Evolutionary conservation across 768 basidiomycete genomes (phyloP), one percentile per base, ranked within the genome.

Genomic region (Podaxis carcinomalis): DNA sequence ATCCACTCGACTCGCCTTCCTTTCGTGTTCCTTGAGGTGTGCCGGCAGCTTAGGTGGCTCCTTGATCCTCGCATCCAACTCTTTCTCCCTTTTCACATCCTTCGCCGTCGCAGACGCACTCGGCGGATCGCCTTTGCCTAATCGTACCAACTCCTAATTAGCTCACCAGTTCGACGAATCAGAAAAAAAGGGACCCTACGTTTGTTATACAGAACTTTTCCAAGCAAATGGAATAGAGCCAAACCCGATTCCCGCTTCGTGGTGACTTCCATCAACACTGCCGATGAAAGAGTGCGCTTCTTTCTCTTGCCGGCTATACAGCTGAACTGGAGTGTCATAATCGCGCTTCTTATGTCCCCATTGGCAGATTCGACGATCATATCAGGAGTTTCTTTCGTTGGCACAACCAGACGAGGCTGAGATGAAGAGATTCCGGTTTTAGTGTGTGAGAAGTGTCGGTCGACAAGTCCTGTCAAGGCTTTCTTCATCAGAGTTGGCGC

Each of bases 261-360:
- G 25, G 25, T 27, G 25, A 4, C 25, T 4, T 27, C 25, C 25
- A 27, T 27, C 25, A 27, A 27, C 25, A 27, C 4, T 27, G 25
- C 5, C 25, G 4, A 27, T 5, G 25, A 0, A 27, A 5, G 25
- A 5, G 64, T 68, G 62, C 73, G 75, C 69, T 75, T 75, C 68
- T 74, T 77, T n/a, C 69, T 70, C 50, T 70, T 59, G 59, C 80
- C 73, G 19, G 77, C 73, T 16, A 83, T 72, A 70, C 81, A 96
- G 1, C 88, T 84, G 68, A 99, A 95, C 69, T 99, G 92, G 5
- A 98, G 79, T 0, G 90, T 87, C 87, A 96, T 98, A 62, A 98
- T 83, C 0, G 95, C 96, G 59, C 90, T 92, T 46, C 97, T 80
- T 39, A 99, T 91, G 68, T 99, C 97, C 0, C 97, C 97, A 67